phyloP scores from a whole-genome alignment of 2,329 filamentous ascomycete genomes.

The Talaromyces funiculosus region DNA sequence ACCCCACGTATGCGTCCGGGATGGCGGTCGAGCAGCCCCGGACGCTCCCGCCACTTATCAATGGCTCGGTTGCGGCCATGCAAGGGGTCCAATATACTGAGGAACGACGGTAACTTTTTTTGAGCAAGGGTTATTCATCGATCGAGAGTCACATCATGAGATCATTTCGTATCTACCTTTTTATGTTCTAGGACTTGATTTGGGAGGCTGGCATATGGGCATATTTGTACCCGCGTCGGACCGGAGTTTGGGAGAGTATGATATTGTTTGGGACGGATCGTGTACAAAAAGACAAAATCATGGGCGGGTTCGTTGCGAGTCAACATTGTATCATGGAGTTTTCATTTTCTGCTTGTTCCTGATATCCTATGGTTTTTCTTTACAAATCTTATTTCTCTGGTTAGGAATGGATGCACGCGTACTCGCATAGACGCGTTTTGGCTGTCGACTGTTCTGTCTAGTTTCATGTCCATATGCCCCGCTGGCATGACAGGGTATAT shows the following conservation, averaged over 20 bases:
- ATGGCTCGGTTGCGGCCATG: slow-evolving; percentile 41
- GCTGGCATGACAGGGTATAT: not conserved
- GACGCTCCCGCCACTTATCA: slow-evolving; percentile 44
- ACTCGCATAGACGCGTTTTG: not conserved
- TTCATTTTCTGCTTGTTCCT: not conserved
- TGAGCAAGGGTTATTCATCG: not conserved
- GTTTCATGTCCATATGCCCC: not conserved
- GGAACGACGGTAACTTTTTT: slow-evolving; percentile 33
- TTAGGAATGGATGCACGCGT: not conserved
- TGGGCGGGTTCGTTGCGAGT: slow-evolving; percentile 8
- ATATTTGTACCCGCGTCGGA: not conserved
- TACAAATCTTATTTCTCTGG: not conserved
- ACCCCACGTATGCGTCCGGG: slow-evolving; percentile 25
- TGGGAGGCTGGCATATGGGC: not conserved
- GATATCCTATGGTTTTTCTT: not conserved
- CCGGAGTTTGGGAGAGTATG: slow-evolving; percentile 11
- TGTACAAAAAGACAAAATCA: slow-evolving; percentile 17
- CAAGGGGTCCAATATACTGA: slow-evolving; percentile 49
- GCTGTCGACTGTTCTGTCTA: too few relatives aligned
- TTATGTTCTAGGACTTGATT: slow-evolving; percentile 7
- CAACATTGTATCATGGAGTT: slow-evolving; percentile 11
- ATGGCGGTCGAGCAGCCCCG: slow-evolving; percentile 39
- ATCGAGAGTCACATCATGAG: not conserved
- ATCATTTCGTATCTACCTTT: slow-evolving; percentile 5
- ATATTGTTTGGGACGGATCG: not conserved